Evolutionary conservation across 2,329 filamentous ascomycete species (phyloP).

Genomic region (Tolypocladium amazonense): DNA sequence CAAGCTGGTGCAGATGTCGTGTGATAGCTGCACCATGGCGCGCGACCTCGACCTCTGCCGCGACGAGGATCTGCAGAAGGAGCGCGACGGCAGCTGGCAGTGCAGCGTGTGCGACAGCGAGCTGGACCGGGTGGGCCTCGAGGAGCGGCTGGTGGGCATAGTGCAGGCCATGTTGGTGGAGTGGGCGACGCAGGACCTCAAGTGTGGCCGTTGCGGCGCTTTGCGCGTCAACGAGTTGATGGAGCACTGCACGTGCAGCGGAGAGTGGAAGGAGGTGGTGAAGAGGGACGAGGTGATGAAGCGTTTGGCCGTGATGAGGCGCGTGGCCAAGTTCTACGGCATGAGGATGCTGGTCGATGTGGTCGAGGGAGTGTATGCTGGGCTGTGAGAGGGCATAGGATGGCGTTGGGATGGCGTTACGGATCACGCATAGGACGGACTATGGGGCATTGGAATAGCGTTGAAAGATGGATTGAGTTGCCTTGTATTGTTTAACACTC

Average conservation of each 20-base stretch:
- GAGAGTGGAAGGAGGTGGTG: slow-evolving; percentile 68
- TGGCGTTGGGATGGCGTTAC: neutral
- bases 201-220: slow-evolving; percentile 62
- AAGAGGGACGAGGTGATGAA: slow-evolving; percentile 54
- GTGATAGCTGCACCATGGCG: slow-evolving; percentile 80
- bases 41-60: slow-evolving; percentile 88
- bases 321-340: slow-evolving; percentile 69
- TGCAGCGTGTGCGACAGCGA: slow-evolving; percentile 68
- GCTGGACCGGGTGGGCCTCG: slow-evolving; percentile 69
- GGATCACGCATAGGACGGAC: neutral
- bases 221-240: slow-evolving; percentile 84
- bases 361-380: slow-evolving; percentile 50
- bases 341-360: slow-evolving; percentile 73
- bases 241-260: slow-evolving; percentile 92
- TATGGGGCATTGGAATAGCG: neutral
- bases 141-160: slow-evolving; percentile 69
- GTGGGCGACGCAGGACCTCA: slow-evolving; percentile 85
- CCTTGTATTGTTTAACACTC: neutral
- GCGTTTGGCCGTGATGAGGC: slow-evolving; percentile 57
- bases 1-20: slow-evolving; percentile 65
- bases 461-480: neutral
- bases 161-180: slow-evolving; percentile 66
- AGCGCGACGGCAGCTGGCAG: slow-evolving; percentile 48
- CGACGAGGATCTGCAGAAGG: slow-evolving; percentile 63
- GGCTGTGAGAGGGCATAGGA: slow-evolving; percentile 20